Conservation (phyloP, 805 yeast genomes). For the Candida coquimbonensis region DNA sequence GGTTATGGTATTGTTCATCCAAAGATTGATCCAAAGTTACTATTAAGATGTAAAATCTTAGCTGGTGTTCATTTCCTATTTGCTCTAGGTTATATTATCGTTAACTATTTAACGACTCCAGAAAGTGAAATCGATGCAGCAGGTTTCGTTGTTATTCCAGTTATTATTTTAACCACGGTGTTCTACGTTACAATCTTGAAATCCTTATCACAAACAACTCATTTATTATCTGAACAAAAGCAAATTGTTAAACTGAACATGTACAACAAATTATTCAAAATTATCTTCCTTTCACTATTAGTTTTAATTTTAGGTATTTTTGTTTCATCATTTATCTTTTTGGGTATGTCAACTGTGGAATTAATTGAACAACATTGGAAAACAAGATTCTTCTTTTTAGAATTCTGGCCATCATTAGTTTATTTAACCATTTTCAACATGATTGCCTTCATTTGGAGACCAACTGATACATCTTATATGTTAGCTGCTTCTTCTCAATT, state of each 20-base stretch:
- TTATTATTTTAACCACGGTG: conserved; percentile 56
- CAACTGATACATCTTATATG: conserved; percentile 91
- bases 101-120: conserved; percentile 45
- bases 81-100: conserved; percentile 46
- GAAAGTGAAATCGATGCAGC: conserved; percentile 43
- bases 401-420: conserved; percentile 92
- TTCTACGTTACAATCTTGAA: conserved; percentile 73
- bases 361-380: conserved; percentile 89
- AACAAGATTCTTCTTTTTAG: conserved; percentile 77
- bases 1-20: conserved; percentile 96
- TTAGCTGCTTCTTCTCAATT: conserved; percentile 91
- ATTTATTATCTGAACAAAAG: conserved; percentile 70
- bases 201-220: conserved; percentile 69
- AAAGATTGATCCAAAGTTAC: conserved; percentile 63
- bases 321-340: conserved; percentile 58
- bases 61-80: conserved; percentile 51
- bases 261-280: conserved; percentile 71
- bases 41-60: conserved; percentile 64
- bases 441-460: conserved; percentile 92
- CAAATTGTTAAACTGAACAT: conserved; percentile 86
- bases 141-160: conserved; percentile 61
- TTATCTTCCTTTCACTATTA: conserved; percentile 67
- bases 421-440: conserved; percentile 79
- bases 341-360: conserved; percentile 69
- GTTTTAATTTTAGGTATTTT: conserved; percentile 65